Conservation (phyloP, 768 basidiomycete genomes). For the Suillus brevipes region DNA sequence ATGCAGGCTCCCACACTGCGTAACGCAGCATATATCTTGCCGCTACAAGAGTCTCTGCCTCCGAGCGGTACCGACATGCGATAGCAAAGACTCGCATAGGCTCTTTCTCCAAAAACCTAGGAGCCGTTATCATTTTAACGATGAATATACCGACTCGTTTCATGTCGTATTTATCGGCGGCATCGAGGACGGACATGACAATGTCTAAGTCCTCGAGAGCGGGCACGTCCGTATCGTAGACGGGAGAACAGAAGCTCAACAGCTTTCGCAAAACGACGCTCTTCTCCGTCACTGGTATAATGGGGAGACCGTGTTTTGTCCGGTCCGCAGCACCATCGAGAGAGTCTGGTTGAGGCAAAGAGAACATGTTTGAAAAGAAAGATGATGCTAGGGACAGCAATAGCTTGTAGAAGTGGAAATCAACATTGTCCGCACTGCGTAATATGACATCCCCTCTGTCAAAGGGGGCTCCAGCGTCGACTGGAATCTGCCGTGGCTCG, state of each 20-base stretch:
- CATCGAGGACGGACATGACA: slow-evolving; percentile 43
- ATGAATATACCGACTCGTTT: slow-evolving; percentile 39
- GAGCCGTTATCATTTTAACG: slow-evolving; percentile 32
- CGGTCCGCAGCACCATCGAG: slow-evolving; percentile 29
- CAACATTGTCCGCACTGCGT: slow-evolving; percentile 50
- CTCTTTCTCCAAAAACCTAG: slow-evolving; percentile 35
- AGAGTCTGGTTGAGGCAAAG: slow-evolving; percentile 44
- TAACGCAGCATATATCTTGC: slow-evolving; percentile 37
- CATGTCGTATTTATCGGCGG: slow-evolving; percentile 55
- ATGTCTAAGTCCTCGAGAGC: slow-evolving; percentile 39
- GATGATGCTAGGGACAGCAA: slow-evolving; percentile 57
- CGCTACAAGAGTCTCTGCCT: slow-evolving; percentile 36
- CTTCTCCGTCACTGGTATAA: slow-evolving; percentile 51
- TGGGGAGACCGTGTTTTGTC: slow-evolving; percentile 37
- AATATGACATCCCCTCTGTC: slow-evolving; percentile 56
- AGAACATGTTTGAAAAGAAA: slow-evolving; percentile 58
- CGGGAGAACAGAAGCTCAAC: slow-evolving; percentile 50
- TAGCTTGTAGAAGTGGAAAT: slow-evolving; percentile 55
- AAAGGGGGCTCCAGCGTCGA: slow-evolving; percentile 43
- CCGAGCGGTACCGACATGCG: slow-evolving; percentile 38
- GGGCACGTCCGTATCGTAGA: slow-evolving; percentile 37
- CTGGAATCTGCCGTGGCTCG: slow-evolving; percentile 14
- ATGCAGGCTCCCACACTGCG: slow-evolving; percentile 34
- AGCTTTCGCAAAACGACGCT: slow-evolving; percentile 41
- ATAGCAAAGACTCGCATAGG: slow-evolving; percentile 39